These are phyloP conservation scores for Cinnamomum micranthum DNA, from an alignment of 164 flowering plant genomes.

Conservation along the genomic window DNA sequence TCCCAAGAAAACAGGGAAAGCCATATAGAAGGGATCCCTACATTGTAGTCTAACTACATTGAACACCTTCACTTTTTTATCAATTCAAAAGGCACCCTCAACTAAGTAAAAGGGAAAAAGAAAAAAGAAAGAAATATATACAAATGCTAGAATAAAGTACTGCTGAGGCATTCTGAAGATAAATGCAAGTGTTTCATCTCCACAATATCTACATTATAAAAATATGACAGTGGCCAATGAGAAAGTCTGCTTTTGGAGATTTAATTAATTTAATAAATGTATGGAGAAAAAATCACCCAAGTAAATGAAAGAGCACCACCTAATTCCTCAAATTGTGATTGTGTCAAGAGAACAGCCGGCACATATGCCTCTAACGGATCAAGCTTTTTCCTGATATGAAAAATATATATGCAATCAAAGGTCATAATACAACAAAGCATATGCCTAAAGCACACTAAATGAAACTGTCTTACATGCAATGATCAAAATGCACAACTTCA, in stretches of 20 bases:
- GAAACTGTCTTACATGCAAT: not conserved
- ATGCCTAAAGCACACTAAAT: not conserved
- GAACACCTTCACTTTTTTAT: too few relatives aligned
- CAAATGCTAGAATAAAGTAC: too few relatives aligned
- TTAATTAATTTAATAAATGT: not conserved
- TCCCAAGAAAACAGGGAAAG: too few relatives aligned
- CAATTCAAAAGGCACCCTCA: too few relatives aligned
- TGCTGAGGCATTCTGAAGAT: too few relatives aligned
- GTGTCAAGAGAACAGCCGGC: conserved; percentile 73
- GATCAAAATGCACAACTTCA: not conserved
- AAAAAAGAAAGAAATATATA: too few relatives aligned
- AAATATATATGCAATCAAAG: not conserved
- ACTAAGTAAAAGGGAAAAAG: too few relatives aligned
- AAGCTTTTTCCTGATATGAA: conserved; percentile 70
- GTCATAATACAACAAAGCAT: conserved; percentile 5
- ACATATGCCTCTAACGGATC: conserved; percentile 87
- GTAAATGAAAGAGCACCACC: conserved; percentile 32
- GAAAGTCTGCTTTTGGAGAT: not conserved
- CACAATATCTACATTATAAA: too few relatives aligned
- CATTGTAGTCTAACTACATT: too few relatives aligned
- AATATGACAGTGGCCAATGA: too few relatives aligned
- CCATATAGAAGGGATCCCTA: too few relatives aligned
- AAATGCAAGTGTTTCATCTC: too few relatives aligned
- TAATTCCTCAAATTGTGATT: conserved; percentile 71
- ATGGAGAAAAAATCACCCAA: not conserved